Evolutionary conservation across 208 protist species (phyloP).

Genomic region (Trypanosoma grayi): DNA sequence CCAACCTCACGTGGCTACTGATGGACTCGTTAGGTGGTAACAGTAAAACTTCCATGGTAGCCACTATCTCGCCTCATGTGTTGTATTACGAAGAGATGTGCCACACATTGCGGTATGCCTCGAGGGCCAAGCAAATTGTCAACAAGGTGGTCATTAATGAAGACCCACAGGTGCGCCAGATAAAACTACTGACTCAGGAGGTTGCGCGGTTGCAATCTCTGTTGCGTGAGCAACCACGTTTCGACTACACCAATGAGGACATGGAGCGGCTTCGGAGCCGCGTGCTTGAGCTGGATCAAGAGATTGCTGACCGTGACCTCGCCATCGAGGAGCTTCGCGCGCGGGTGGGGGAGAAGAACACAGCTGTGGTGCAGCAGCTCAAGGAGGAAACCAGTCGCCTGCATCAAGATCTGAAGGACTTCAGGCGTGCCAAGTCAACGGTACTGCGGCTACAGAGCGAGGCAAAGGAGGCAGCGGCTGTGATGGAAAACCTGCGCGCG

Average conservation of each 20-base stretch:
- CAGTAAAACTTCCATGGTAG: conserved; percentile 95
- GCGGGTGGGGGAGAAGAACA: conserved; percentile 12
- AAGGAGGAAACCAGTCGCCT: conserved; percentile 7
- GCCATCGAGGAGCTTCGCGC: conserved; percentile 16
- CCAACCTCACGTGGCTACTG: conserved; percentile 86
- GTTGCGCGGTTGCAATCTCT: conserved; percentile 59
- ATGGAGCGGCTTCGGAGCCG: conserved; percentile 16
- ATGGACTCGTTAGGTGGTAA: conserved; percentile 88
- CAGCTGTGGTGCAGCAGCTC: conserved; percentile 11
- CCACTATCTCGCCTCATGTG: conserved; percentile 87
- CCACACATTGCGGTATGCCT: conserved; percentile 92
- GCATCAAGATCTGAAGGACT: conserved; percentile 10
- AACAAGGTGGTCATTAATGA: conserved; percentile 91
- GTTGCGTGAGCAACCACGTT: conserved; percentile 36
- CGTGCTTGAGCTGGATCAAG: conserved; percentile 18
- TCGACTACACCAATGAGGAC: conserved; percentile 21
- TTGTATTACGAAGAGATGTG: conserved; percentile 91
- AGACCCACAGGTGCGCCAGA: conserved; percentile 84
- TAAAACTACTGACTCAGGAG: conserved; percentile 65
- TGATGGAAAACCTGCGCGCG: neutral
- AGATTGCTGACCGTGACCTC: conserved; percentile 16
- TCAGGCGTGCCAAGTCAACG: conserved; percentile 6
- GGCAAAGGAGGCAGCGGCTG: neutral
- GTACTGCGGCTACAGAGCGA: conserved; percentile 1
- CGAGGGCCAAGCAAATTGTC: conserved; percentile 90